Base-by-base conservation (phyloP, 352 stramenopile genomes). In the Globisporangium emineosum region DNA sequence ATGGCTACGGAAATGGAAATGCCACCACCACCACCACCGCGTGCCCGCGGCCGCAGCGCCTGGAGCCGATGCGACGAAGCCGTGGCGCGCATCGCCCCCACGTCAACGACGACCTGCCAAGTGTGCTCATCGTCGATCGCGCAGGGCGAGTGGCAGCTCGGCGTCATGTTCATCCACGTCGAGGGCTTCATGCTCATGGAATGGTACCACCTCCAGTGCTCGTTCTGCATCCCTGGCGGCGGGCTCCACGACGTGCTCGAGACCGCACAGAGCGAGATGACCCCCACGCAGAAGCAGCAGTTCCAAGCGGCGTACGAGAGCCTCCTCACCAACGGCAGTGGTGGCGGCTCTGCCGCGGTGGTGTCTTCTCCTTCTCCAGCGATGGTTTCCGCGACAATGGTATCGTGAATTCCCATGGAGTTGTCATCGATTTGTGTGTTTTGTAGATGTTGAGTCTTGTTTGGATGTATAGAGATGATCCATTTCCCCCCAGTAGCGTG, bases 131-230 rank as follows among this genome's bases (percentile, higher is more conserved):
- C 68, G 30, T 72, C 74, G 52, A 92, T 93, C 57, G 65, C 61
- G 52, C 72, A 86, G 56, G 85, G 80, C 67, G 68, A 79, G 51
- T 90, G 84, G 78, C 83, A 91, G 57, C 69, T 93, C 58, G 85
- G 85, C 1, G 79, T 90, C 68, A 93, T 93, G 85, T 93, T 91
- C 67, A 82, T 91, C 65, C 85, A 93, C 73, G 72, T 90, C 64
- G 85, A 93, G 43, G 85, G 85, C 60, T 93, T 91, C 73, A 91
- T 93, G 85, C 77, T 93, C 65, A 90, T 93, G 81, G 85, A 93
- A 68, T 93, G 85, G 85, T 79, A 91, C 68, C 85, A 93, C 66
- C 64, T 93, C 29, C 69, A 76, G 49, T 93, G 85, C 72, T 77
- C 72, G 55, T 69, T 71, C 43, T 65, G 66, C 55, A 70, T 91